Base-by-base conservation (phyloP, 2,329 filamentous ascomycete species). In the Neonectria hederae region DNA sequence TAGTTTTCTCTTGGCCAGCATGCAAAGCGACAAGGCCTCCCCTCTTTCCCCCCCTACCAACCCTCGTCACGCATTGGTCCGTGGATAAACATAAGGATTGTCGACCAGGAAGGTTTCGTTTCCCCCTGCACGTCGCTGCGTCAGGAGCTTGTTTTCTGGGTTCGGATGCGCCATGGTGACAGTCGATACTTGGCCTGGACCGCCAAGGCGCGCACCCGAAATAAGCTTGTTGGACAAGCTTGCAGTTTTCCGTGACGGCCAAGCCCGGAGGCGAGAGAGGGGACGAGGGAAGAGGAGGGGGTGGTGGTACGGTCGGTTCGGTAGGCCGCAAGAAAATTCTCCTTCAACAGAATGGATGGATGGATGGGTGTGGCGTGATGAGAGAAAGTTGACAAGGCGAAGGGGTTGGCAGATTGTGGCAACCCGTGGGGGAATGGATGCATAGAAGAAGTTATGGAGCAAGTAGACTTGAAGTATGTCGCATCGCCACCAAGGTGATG, bases 191-290 rank as follows among this genome's bases (percentile, higher is more conserved):
- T 59, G 57, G 49, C 46, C 45, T 38, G 13, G 14, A 22, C 49
- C 21, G 54, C 61, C 61, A 63, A 59, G 59, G 24, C 51, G n/a
- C 55, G 55, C n/a, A 59, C 48, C 35, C 43, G n/a, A 59, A 63
- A 55, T 63, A 63, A 63, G 61, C 54, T 63, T 63, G 61, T 63
- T 59, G 49, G 38, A 63, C 61, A 63, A 63, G 55, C 28, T 63
- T 51, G 61, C 61, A 22, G 45, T 21, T 42, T 32, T 58, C 57
- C 48, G 60, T 58, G 42, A 55, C 61, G 49, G 61, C 61, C 61
- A 63, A 59, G 55, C 54, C 54, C 32, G 49, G 26, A 21, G n/a
- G 17, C 53, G 35, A 54, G 49, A 54, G 49, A 43, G 53, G 19
- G 43, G 35, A 11, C 17, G 42, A 49, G 48, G 48, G 26, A 46